Percentiles rank a stretch among this genome's conserved stretches.
Evolutionary conservation across 768 basidiomycete genomes (phyloP).

Genomic region (Cytidiella melzeri): DNA sequence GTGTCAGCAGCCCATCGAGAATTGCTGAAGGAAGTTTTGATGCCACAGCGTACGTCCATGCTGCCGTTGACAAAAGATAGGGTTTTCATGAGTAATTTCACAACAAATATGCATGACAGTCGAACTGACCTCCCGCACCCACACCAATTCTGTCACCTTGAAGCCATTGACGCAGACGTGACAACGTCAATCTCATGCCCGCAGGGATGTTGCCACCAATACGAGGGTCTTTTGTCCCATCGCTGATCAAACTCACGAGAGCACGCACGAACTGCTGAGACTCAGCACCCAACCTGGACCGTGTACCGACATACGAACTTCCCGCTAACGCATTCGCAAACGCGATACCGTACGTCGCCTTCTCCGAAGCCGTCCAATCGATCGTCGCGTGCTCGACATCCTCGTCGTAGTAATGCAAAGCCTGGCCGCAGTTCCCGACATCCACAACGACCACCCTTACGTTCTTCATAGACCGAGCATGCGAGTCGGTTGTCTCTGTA

Average conservation of each 20-base stretch:
- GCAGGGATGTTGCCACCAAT: slow-evolving; percentile 26
- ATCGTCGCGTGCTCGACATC: slow-evolving; percentile 40
- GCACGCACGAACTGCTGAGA: slow-evolving; percentile 55
- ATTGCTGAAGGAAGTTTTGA: slow-evolving; percentile 62
- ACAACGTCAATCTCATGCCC: slow-evolving; percentile 40
- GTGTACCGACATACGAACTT: slow-evolving; percentile 33
- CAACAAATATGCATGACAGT: neutral
- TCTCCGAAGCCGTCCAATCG: slow-evolving; percentile 71
- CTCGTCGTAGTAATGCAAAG: neutral
- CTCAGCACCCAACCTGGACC: no score
- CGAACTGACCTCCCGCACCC: slow-evolving; percentile 69
- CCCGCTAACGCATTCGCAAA: slow-evolving; percentile 46
- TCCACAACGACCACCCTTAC: slow-evolving; percentile 69
- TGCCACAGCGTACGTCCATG: slow-evolving; percentile 62
- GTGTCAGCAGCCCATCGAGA: slow-evolving; percentile 57
- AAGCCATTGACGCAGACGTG: slow-evolving; percentile 48
- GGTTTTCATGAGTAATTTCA: neutral
- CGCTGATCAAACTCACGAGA: slow-evolving; percentile 54
- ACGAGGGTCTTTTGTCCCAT: slow-evolving; percentile 38
- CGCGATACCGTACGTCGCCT: slow-evolving; percentile 64
- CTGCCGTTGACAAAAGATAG: slow-evolving; percentile 31
- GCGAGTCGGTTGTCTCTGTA: slow-evolving; percentile 31
- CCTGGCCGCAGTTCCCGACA: slow-evolving; percentile 49
- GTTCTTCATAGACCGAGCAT: slow-evolving; percentile 53
- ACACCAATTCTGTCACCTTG: slow-evolving; percentile 65